These are phyloP conservation scores for Lyophyllum shimeji DNA, from an alignment of 768 basidiomycete species.

Conservation along the genomic window DNA sequence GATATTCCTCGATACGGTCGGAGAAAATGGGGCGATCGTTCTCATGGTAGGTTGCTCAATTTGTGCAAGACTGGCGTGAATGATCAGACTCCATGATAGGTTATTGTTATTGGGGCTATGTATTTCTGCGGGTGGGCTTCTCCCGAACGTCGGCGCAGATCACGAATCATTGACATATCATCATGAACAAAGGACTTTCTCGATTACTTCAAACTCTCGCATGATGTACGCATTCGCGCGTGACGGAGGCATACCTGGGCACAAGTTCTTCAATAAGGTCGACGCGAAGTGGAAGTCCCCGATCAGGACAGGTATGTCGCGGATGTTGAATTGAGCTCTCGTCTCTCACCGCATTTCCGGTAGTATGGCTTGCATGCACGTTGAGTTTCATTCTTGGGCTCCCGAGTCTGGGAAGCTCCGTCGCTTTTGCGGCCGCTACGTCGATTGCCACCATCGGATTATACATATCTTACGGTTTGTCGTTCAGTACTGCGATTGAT, in stretches of 20 bases:
- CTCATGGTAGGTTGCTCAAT: constrained; percentile 50
- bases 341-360: not conserved
- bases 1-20: constrained; percentile 77
- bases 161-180: not conserved
- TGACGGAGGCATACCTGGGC: constrained; percentile 72
- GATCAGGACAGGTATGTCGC: constrained; percentile 56
- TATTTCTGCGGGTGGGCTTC: constrained; percentile 65
- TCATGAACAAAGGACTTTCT: constrained; percentile 54
- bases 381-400: constrained; percentile 74
- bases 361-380: constrained; percentile 79
- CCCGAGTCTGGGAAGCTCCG: constrained; percentile 69
- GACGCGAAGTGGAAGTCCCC: constrained; percentile 59
- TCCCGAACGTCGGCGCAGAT: not conserved
- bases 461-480: constrained; percentile 70
- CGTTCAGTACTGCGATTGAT: not conserved
- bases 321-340: constrained; percentile 2
- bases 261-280: constrained; percentile 65
- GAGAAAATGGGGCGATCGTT: constrained; percentile 70
- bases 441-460: constrained; percentile 74
- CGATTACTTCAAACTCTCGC: constrained; percentile 73
- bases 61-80: not conserved
- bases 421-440: constrained; percentile 64
- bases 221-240: constrained; percentile 86
- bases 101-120: constrained; percentile 71
- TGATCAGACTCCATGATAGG: constrained; percentile 27